Evolutionary conservation across 371 early-diverging fungal genomes (phyloP), one percentile per base, ranked within the genome.

Genomic region (Lichtheimia corymbifera): DNA sequence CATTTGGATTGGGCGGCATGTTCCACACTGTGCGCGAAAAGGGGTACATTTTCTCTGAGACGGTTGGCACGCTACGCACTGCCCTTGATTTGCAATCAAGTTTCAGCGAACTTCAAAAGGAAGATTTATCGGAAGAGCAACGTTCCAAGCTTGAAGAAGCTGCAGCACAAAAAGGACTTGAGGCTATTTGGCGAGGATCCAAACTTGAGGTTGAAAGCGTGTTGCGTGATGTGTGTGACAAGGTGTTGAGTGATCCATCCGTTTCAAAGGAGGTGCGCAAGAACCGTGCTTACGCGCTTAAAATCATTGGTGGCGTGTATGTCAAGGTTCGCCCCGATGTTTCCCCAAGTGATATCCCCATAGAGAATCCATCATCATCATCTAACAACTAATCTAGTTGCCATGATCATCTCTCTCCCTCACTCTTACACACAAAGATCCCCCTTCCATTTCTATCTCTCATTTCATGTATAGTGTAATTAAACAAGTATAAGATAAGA

Each of bases 201-300:
- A 94, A 95, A 68, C 75, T 98, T 50, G 98, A 98, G 74, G 93
- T 98, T 18, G 94, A 97, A 71, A 83, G 87, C 64, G 95, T 96
- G 5, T 73, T 97, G 50, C 84, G 97, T 43, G 94, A 95, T 65
- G 92, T 92, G 1, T 98, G 97, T 80, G 96, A 94, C 71, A 67
- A 72, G 28, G 91, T 92, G 9, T 74, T 96, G 50, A 72, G 81
- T 50, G 95, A 95, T 57, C 65, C 79, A 18, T 63, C 63, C 12
- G 83, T 73, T 6, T 62, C 76, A 53, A 89, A 86, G 71, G 67
- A 79, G 47, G 71, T 74, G 7, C 62, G 77, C 18, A 68, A 77
- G 59, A 75, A 82, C 66, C 84, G 93, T 28, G 90, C 93, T 6
- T 68, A 73, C 53, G 93, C 86, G 4, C 79, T 94, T 42, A 82